Percentiles rank a stretch among this genome's conserved stretches.
Evolutionary conservation across 768 basidiomycete genomes (phyloP).

Genomic region (Termitomyces eurrhizus): DNA sequence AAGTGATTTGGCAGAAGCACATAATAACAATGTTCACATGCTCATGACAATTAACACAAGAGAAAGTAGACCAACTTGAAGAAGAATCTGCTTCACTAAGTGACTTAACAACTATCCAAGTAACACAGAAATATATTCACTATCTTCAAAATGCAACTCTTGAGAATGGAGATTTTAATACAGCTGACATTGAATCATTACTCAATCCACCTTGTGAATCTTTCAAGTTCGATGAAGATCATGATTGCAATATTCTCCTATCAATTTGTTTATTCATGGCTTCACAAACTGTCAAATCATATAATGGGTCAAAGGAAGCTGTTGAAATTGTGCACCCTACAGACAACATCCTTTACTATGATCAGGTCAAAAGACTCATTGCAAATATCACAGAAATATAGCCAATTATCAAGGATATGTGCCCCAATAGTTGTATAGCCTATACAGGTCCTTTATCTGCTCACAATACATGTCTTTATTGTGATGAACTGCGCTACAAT

Average conservation of each 20-base stretch:
- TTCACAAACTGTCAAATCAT: not conserved
- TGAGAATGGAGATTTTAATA: not conserved
- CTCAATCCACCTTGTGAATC: not conserved
- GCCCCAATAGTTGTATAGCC: constrained; percentile 26
- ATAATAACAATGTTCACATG: too few relatives aligned
- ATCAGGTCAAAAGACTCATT: not conserved
- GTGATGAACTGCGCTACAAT: constrained; percentile 9
- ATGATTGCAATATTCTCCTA: not conserved
- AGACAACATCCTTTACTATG: not conserved
- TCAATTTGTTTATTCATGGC: not conserved
- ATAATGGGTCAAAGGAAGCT: not conserved
- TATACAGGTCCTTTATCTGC: too few relatives aligned
- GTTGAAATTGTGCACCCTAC: too few relatives aligned
- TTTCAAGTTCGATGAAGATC: not conserved
- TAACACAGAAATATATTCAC: not conserved
- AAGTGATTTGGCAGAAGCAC: not conserved
- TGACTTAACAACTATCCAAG: not conserved
- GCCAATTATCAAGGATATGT: constrained; percentile 32
- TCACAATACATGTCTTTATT: constrained; percentile 23
- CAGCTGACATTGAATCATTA: not conserved
- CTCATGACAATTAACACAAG: too few relatives aligned
- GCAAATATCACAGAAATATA: constrained; percentile 26
- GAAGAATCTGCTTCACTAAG: not conserved
- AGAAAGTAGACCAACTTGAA: too few relatives aligned
- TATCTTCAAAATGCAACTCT: not conserved